phyloP scores from a whole-genome alignment of 1,139 yeast species.

The Blastobotrys indianensis region DNA sequence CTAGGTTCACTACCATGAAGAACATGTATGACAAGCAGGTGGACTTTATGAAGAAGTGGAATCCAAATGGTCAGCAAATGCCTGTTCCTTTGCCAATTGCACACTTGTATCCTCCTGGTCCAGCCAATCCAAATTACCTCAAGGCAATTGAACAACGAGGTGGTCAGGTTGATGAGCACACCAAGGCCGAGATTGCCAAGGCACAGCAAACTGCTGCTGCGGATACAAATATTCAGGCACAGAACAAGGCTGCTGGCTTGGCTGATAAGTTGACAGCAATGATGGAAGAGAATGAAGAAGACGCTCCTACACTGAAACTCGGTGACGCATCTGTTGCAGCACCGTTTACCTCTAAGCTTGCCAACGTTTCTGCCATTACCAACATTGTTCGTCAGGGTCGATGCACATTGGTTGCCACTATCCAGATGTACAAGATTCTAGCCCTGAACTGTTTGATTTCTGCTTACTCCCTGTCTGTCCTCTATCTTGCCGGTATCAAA shows the following conservation, averaged over 20 bases:
- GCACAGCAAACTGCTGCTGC: slow-evolving; percentile 33
- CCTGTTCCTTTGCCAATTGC: slow-evolving; percentile 90
- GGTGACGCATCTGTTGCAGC: slow-evolving; percentile 99
- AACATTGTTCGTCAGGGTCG: slow-evolving; percentile 97
- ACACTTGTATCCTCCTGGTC: slow-evolving; percentile 95
- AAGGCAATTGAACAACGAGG: slow-evolving; percentile 83
- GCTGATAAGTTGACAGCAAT: slow-evolving; percentile 73
- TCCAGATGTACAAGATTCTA: slow-evolving; percentile 96
- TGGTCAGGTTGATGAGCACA: slow-evolving; percentile 46
- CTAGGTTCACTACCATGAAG: slow-evolving; percentile 58
- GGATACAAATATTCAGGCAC: slow-evolving; percentile 29
- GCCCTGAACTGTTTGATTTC: slow-evolving; percentile 96
- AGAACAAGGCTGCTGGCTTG: slow-evolving; percentile 46
- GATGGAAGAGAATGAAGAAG: slow-evolving; percentile 66
- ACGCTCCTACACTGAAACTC: slow-evolving; percentile 86
- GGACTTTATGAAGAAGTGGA: slow-evolving; percentile 73
- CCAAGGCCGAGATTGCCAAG: slow-evolving; percentile 56
- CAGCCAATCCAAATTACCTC: slow-evolving; percentile 79
- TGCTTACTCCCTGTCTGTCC: slow-evolving; percentile 90
- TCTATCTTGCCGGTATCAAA: slow-evolving; percentile 95
- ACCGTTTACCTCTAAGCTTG: slow-evolving; percentile 91
- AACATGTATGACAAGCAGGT: slow-evolving; percentile 81
- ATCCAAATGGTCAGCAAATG: slow-evolving; percentile 63
- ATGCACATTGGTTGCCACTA: slow-evolving; percentile 94
- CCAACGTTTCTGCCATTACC: slow-evolving; percentile 89